Evolutionary conservation across 257 asterid genomes (phyloP).

Genomic region (Nicotiana tabacum): DNA sequence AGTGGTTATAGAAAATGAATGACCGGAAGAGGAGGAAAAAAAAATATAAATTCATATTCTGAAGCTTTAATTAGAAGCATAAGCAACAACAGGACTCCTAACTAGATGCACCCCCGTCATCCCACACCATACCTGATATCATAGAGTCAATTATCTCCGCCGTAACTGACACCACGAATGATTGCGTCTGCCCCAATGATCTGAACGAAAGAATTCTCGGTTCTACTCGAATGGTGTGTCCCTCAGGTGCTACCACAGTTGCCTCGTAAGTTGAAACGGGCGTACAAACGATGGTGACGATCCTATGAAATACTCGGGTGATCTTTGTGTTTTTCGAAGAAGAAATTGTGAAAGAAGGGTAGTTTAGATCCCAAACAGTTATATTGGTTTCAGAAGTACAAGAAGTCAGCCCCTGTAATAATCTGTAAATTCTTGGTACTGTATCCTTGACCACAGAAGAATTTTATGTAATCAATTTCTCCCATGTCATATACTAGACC

Average conservation of each 20-base stretch:
- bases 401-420: slow-evolving; percentile 44
- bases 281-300: slow-evolving; percentile 56
- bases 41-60: too few relatives aligned
- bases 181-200: slow-evolving; percentile 32
- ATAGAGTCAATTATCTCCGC: slow-evolving; percentile 14
- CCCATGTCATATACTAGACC: slow-evolving; percentile 54
- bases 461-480: slow-evolving; percentile 45
- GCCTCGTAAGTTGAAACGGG: slow-evolving; percentile 45
- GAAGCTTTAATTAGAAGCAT: background rate
- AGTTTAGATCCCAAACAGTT: slow-evolving; percentile 55
- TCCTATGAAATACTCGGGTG: slow-evolving; percentile 37
- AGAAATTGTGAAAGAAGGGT: slow-evolving; percentile 52
- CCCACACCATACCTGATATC: slow-evolving; percentile 51
- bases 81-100: slow-evolving; percentile 51
- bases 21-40: too few relatives aligned
- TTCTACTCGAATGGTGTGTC: slow-evolving; percentile 29
- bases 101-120: slow-evolving; percentile 54
- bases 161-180: slow-evolving; percentile 28
- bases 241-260: slow-evolving; percentile 7
- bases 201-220: slow-evolving; percentile 38
- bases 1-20: too few relatives aligned
- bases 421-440: slow-evolving; percentile 33
- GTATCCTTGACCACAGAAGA: slow-evolving; percentile 77
- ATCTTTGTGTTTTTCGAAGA: background rate
- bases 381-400: slow-evolving; percentile 40